Base-by-base conservation (phyloP, 1,139 yeast species). In the Nadsonia starkeyi-henricii region DNA sequence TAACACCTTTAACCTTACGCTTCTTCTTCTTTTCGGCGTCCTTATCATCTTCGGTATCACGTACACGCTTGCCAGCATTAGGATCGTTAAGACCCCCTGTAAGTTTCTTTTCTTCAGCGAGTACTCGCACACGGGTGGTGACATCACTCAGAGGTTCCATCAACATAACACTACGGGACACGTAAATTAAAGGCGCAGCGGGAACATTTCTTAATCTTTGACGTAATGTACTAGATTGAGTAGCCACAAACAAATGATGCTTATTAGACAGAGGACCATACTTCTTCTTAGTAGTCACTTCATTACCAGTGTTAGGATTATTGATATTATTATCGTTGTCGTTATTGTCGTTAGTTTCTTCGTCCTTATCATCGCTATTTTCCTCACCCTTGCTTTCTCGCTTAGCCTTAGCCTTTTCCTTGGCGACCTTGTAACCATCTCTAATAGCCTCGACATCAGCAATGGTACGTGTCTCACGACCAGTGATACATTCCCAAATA, bases 121-220 rank as follows among this genome's bases (percentile, higher is more conserved):
- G 59, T 43, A 67, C 66, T 43, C 85, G 79, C 37, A 73, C 75
- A 47, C 68, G 66, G 18, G 74, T 72, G 45, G 93, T 82, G 12
- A 84, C 84, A 44, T 75, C 76, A 47, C 95, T 83, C 55, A 89
- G 69, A 15, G 96, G 96, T 64, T 91, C 99, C 93, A 91, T 81
- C 44, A 91, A 81, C 91, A 91, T 85, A 20, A 93, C 98, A 1
- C 95, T 79, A 54, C 96, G 73, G 60, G 84, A 82, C 77, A 91
- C 79, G 63, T 84, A 88, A 8, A 89, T 70, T 55, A 91, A 66
- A 0, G 99, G 99, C 2, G 86, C 83, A 12, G 96, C 98, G 0
- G 98, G 95, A 17, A 88, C 72, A 36, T 69, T 69, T 55, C 97
- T 74, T 54, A 91, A 70, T 47, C 70, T 68, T 51, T 77, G 74